phyloP scores from a whole-genome alignment of 129 eudicot genomes.

The Ambrosia trifida region DNA sequence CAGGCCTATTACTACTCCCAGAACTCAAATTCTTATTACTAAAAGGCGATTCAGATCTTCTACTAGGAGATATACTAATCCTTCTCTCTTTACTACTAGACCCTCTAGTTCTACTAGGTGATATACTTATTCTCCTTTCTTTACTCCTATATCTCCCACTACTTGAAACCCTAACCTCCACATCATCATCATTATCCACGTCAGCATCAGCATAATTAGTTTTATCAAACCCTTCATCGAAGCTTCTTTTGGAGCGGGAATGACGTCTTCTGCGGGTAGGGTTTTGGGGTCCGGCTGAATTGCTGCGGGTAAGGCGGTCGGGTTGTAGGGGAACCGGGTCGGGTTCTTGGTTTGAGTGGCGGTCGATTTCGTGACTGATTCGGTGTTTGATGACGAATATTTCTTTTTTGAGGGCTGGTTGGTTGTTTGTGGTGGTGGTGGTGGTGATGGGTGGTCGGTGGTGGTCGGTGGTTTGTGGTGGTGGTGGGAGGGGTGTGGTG shows the following conservation, averaged over 20 bases:
- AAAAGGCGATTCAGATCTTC: conserved; percentile 82
- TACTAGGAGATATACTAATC: conserved; percentile 86
- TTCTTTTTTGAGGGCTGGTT: conserved; percentile 51
- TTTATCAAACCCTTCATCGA: conserved; percentile 56
- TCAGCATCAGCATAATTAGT: conserved; percentile 31
- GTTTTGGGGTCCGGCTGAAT: conserved; percentile 56
- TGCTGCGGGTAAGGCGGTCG: conserved; percentile 81
- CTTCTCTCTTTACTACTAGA: conserved; percentile 73
- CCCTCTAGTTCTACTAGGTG: conserved; percentile 38
- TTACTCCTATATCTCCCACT: conserved; percentile 48
- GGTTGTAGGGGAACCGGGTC: conserved; percentile 65
- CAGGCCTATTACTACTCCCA: conserved; percentile 23
- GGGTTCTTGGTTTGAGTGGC: conserved; percentile 40
- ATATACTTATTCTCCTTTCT: conserved; percentile 53
- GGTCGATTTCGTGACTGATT: conserved; percentile 58
- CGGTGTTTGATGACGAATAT: conserved; percentile 70
- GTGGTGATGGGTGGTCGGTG: conserved; percentile 19
- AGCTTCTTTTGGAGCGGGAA: conserved; percentile 78
- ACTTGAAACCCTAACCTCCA: conserved; percentile 47
- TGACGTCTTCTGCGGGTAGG: conserved; percentile 51
- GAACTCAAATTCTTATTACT: conserved; percentile 6
- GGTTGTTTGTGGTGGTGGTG: conserved; percentile 38
- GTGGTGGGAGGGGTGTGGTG: conserved; percentile 18
- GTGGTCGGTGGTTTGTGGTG: conserved; percentile 25
- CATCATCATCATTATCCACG: conserved; percentile 48